Evolutionary conservation across 2,329 filamentous ascomycete genomes (phyloP).

Genomic region (Hymenoscyphus fructigenus): DNA sequence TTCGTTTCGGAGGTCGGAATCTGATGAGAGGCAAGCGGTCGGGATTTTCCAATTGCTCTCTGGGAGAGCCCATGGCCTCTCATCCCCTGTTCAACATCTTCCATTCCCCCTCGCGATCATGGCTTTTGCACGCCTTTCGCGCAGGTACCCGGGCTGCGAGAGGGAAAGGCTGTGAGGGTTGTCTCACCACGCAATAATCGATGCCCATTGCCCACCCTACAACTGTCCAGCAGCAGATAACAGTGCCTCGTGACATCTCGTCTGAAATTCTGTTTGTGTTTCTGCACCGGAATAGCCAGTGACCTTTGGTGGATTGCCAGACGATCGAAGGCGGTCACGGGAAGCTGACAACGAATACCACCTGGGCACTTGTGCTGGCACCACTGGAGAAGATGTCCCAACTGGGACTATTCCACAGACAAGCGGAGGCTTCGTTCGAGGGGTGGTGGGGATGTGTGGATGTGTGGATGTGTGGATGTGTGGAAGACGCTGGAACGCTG

Average conservation of each 20-base stretch:
- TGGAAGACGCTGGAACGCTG: neutral
- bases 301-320: neutral
- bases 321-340: conserved; percentile 5
- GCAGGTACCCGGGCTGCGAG: conserved; percentile 11
- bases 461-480: neutral
- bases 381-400: conserved; percentile 3
- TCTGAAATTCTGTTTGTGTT: conserved; percentile 3
- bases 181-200: conserved; percentile 6
- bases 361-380: conserved; percentile 9
- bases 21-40: neutral
- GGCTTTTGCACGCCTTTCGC: conserved; percentile 7
- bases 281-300: neutral
- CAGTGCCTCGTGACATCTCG: conserved; percentile 3
- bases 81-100: neutral
- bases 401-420: neutral
- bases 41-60: neutral
- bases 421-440: conserved; percentile 1
- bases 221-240: neutral
- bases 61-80: neutral
- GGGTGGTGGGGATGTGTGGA: too few relatives aligned
- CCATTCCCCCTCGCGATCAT: conserved; percentile 9
- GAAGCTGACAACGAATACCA: conserved; percentile 11
- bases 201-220: conserved; percentile 2
- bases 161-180: neutral
- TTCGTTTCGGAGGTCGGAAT: neutral